These are phyloP conservation scores for Collariella sp. DNA, from an alignment of 495 filamentous ascomycete genomes.

Conservation along the genomic window DNA sequence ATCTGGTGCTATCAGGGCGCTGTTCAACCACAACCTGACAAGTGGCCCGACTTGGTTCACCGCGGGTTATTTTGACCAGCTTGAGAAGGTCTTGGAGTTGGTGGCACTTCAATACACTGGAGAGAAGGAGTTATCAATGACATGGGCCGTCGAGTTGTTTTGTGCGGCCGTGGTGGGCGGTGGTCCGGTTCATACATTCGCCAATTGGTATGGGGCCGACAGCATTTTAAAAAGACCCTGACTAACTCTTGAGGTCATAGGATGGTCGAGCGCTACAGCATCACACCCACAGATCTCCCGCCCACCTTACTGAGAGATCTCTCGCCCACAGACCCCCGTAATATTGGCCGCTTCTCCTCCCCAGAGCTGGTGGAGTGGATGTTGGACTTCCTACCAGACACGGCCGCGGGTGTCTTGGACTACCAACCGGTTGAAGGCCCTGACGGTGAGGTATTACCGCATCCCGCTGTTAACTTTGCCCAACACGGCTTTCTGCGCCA, in stretches of 20 bases:
- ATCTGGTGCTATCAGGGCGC: no score
- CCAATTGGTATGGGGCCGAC: neutral
- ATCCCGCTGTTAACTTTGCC: neutral
- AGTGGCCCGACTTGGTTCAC: neutral
- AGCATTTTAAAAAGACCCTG: neutral
- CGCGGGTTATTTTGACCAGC: neutral
- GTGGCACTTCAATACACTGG: neutral
- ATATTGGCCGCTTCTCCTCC: neutral
- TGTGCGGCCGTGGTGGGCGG: neutral
- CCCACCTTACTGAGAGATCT: neutral
- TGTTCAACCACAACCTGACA: no score
- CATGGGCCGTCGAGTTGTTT: neutral
- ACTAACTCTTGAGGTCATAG: neutral
- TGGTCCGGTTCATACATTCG: neutral
- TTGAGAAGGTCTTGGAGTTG: neutral
- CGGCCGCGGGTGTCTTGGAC: neutral
- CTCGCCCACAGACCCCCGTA: neutral
- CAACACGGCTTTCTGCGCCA: neutral
- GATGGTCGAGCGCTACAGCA: neutral
- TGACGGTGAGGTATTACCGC: no score
- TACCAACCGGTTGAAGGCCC: neutral
- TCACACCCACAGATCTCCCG: neutral
- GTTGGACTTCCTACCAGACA: neutral
- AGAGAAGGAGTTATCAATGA: neutral
- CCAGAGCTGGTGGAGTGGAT: neutral